Percentiles rank a stretch among this genome's conserved stretches.
Conservation (phyloP, 2,329 filamentous ascomycete genomes). For the Fusarium virguliforme region DNA sequence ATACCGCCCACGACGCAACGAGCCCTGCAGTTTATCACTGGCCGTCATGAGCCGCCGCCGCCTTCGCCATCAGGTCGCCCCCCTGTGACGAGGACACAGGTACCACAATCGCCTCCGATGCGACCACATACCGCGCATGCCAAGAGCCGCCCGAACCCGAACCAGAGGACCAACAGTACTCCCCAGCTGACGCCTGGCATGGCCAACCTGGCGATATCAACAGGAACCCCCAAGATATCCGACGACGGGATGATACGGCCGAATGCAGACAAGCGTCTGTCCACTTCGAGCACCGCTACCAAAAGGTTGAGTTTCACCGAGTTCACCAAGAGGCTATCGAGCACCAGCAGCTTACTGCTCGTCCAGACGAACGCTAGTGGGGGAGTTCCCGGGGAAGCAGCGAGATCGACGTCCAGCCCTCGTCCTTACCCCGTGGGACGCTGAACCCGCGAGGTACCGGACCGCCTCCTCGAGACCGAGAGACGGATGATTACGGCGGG, state of each 20-base stretch:
- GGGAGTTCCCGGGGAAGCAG: constrained; percentile 66
- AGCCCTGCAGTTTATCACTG: constrained; percentile 67
- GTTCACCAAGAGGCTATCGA: constrained; percentile 73
- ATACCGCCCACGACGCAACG: constrained; percentile 66
- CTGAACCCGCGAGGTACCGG: constrained; percentile 60
- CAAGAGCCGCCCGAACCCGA: constrained; percentile 62
- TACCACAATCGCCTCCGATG: constrained; percentile 48
- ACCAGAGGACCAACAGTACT: constrained; percentile 66
- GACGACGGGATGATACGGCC: constrained; percentile 56
- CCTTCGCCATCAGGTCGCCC: constrained; percentile 56
- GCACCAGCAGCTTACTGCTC: constrained; percentile 73
- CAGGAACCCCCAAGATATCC: constrained; percentile 47
- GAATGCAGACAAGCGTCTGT: constrained; percentile 65
- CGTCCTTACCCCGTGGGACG: constrained; percentile 58
- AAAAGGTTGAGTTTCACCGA: constrained; percentile 75
- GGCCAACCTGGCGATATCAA: constrained; percentile 42
- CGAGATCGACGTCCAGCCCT: constrained; percentile 61
- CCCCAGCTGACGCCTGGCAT: constrained; percentile 60
- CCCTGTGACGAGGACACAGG: constrained; percentile 50
- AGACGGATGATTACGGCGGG: constrained; percentile 57
- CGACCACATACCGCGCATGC: constrained; percentile 71
- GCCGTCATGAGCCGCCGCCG: constrained; percentile 58
- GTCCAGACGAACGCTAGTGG: constrained; percentile 70
- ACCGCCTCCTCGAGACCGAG: constrained; percentile 54
- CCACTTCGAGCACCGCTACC: constrained; percentile 69